Evolutionary conservation across 2,329 filamentous ascomycete genomes (phyloP), one percentile per base, ranked within the genome.

Genomic region (Exophiala oligosperma): DNA sequence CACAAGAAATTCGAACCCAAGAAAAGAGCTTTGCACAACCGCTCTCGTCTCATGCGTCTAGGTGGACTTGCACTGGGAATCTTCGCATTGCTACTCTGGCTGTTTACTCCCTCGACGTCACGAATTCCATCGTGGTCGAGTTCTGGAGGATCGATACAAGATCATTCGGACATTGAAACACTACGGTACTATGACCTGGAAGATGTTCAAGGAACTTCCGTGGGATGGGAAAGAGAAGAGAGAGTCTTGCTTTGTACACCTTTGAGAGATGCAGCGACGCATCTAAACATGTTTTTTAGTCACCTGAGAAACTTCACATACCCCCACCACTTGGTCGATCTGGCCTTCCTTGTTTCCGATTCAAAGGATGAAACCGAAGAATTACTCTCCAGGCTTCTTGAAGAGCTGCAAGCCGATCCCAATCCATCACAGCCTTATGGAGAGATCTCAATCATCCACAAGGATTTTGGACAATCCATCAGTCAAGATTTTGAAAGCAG

Each of bases 261-360:
- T 46, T 83, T 99, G 55, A 86, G 94, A 74, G 95, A 99, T 74
- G 94, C 94, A 47, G 87, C 95, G 70, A 83, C 90, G 26, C 94
- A 99, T 80, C 77, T 99, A 49, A 85, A 88, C 61, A 97, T 99
- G 93, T 97, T 99, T 83, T 99, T 99, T 77, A 89, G 89, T n/a
- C 95, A 99, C 72, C 81, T 99, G 58, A 87, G 87, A 66, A 99
- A 99, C 76, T 88, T 99, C 66, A 99, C 94, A 17, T 99, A 99
- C 71, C 94, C 94, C 0, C 94, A 99, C 73, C 89, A 96, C 71
- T 82, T 99, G 51, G 95, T 99, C 71, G 94, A 99, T 72, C 82
- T 99, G 48, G 94, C 94, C 4, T 99, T 99, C 71, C 81, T 99
- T 32, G 94, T 99, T 24, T 97, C 94, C 59, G 94, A 99, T 72